Conservation (phyloP, 345 rosid genomes). For the Boechera retrofracta region DNA sequence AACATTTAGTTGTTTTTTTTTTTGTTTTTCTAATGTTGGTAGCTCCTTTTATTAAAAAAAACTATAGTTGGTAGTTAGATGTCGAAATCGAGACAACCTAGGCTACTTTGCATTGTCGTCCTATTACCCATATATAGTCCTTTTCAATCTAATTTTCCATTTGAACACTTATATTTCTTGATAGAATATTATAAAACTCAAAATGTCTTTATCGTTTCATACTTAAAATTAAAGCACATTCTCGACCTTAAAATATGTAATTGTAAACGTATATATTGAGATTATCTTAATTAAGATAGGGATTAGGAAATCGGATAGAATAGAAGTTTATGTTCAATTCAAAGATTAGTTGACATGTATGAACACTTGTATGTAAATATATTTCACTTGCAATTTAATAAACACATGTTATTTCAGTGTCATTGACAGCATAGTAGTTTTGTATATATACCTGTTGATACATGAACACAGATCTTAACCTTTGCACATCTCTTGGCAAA, state of each 20-base stretch:
- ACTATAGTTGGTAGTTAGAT: neutral
- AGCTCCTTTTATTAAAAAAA: neutral
- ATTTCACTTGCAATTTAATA: neutral
- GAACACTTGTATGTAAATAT: no score
- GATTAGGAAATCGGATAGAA: neutral
- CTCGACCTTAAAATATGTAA: no score
- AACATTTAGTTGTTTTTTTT: neutral
- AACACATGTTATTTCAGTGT: neutral
- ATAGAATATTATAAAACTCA: no score
- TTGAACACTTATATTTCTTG: no score
- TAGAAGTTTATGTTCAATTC: neutral
- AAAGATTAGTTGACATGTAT: no score
- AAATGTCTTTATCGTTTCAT: no score
- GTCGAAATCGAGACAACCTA: constrained; percentile 6
- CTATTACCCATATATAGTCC: neutral
- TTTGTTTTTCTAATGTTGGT: neutral
- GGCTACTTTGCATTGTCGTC: constrained; percentile 6
- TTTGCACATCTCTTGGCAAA: constrained; percentile 62
- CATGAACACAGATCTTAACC: constrained; percentile 53
- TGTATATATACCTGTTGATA: constrained; percentile 66
- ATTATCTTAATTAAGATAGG: neutral
- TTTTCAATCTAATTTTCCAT: neutral
- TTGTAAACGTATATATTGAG: no score
- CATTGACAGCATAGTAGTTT: constrained; percentile 15
- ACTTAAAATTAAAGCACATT: no score